Evolutionary conservation across 257 asterid species (phyloP), one percentile per base, ranked within the genome.

Genomic region (Capsicum baccatum): DNA sequence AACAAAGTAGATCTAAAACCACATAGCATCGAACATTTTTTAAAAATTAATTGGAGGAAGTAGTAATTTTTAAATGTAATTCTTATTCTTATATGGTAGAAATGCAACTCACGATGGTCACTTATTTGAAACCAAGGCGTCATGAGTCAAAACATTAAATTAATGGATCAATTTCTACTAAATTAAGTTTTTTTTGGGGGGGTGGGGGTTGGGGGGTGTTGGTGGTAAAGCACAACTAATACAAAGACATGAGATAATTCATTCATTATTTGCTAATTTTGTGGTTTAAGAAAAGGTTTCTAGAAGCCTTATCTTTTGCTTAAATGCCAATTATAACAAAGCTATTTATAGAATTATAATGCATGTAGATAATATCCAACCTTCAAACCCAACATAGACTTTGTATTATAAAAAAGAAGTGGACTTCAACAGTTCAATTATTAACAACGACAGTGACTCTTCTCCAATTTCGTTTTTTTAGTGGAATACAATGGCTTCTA

Each of bases 401-500:
- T 56, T 57, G 1, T 56, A 21, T 6, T 5, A 10, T 1, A 33
- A 52, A 9, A 52, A 9, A 1, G 14, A 37, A 37, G 12, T 79
- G 68, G 17, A 15, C 17, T 35, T 37, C 64, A 64, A 84, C 56
- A 52, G 19, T 67, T 42, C 19, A 35, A 67, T 68, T 69, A 6
- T n/a, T n/a, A 37, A 39, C 76, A 76, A 57, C 7, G 57, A 70
- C 52, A 8, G 21, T 81, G 85, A 88, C 86, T 80, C 86, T 42
- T 69, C 86, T 74, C 85, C 85, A 82, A 42, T 79, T 82, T 48
- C 83, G 16, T 57, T 10, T 60, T 60, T n/a, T 39, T 9, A 35
- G 70, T 83, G 89, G 86, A 83, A 87, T 74, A 6, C 78, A 84
- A 33, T 70, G 54, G 84, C 89, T 90, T 90, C 91, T 88, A 88